Percentiles rank a stretch among this genome's conserved stretches.
phyloP scores from a whole-genome alignment of 805 yeast species.

The Pichia sporocuriosa region DNA sequence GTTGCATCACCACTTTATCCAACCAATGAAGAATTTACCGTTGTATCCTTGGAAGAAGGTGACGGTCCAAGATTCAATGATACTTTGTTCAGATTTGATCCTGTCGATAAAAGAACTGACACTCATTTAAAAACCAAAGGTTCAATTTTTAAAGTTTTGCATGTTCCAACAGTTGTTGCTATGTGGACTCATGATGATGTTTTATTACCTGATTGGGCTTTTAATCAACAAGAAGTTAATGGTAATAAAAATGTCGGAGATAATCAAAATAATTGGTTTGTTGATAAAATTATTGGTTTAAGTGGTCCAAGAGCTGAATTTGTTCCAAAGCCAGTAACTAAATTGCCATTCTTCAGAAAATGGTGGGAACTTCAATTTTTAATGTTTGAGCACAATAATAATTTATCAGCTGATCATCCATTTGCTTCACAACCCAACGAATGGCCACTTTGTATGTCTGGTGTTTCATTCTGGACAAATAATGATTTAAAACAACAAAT shows the following conservation, averaged over 20 bases:
- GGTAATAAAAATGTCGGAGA: slow-evolving; percentile 82
- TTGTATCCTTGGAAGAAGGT: slow-evolving; percentile 57
- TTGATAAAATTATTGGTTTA: slow-evolving; percentile 64
- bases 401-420: slow-evolving; percentile 82
- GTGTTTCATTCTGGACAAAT: slow-evolving; percentile 96
- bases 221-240: slow-evolving; percentile 84
- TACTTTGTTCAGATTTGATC: slow-evolving; percentile 71
- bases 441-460: slow-evolving; percentile 87
- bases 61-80: slow-evolving; percentile 48
- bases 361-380: slow-evolving; percentile 83
- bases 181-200: slow-evolving; percentile 89
- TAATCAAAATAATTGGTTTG: slow-evolving; percentile 62
- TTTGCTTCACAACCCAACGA: slow-evolving; percentile 86
- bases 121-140: slow-evolving; percentile 62
- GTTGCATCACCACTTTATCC: slow-evolving; percentile 91
- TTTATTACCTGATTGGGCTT: slow-evolving; percentile 92
- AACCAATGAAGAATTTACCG: slow-evolving; percentile 90
- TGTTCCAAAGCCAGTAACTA: slow-evolving; percentile 56
- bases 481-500: slow-evolving; percentile 62
- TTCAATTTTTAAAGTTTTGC: slow-evolving; percentile 63
- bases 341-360: slow-evolving; percentile 69
- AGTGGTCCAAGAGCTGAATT: slow-evolving; percentile 56
- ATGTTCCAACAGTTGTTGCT: slow-evolving; percentile 82
- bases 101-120: slow-evolving; percentile 44
- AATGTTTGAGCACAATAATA: slow-evolving; percentile 92